These are phyloP conservation scores for Fraxinus ornus DNA, from an alignment of 305 asterid species.

Conservation along the genomic window DNA sequence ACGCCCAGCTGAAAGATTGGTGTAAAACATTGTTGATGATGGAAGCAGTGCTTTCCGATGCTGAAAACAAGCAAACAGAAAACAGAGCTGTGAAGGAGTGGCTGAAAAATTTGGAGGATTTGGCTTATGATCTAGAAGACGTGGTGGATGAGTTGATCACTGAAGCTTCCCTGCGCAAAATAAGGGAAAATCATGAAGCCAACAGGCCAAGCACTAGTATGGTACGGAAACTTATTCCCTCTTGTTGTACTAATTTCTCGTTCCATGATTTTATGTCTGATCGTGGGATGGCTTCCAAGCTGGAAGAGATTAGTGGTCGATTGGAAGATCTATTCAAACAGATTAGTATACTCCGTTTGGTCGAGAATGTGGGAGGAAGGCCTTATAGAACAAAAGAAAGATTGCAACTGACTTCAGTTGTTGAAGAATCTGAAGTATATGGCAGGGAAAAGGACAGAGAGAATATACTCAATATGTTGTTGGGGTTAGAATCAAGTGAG, in stretches of 20 bases:
- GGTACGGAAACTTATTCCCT: not conserved
- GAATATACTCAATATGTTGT: constrained; percentile 17
- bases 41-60: constrained; percentile 22
- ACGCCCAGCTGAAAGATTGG: constrained; percentile 23
- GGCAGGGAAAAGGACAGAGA: constrained; percentile 21
- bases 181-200: not conserved
- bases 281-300: not conserved
- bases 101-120: constrained; percentile 28
- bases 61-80: constrained; percentile 32
- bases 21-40: constrained; percentile 15
- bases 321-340: not conserved
- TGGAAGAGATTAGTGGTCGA: not conserved
- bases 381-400: not conserved
- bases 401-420: not conserved
- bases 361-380: not conserved
- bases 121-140: constrained; percentile 39
- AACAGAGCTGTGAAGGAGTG: constrained; percentile 16
- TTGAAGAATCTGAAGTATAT: not conserved
- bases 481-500: not conserved
- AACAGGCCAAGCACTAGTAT: not conserved
- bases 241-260: not conserved
- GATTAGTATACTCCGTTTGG: not conserved
- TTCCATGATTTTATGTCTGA: not conserved
- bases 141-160: not conserved
- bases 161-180: not conserved